phyloP scores from a whole-genome alignment of 371 early-diverging fungal species.

The Mucor velutinosus region DNA sequence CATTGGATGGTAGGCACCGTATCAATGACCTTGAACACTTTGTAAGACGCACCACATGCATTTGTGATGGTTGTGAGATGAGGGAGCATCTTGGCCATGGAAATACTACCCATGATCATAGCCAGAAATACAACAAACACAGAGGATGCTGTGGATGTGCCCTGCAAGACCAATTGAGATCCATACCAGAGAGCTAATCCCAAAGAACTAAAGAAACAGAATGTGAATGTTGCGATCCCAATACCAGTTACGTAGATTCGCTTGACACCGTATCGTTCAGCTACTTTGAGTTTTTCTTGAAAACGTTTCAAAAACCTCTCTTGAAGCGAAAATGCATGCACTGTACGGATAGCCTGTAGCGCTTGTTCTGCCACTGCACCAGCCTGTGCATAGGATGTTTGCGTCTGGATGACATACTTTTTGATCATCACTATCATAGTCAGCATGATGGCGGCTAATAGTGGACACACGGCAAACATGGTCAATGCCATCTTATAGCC shows the following conservation, averaged over 20 bases:
- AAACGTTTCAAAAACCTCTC: slow-evolving; percentile 67
- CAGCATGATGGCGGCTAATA: slow-evolving; percentile 45
- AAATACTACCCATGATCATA: slow-evolving; percentile 63
- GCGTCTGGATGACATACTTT: slow-evolving; percentile 32
- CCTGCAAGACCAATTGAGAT: slow-evolving; percentile 49
- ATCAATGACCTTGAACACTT: slow-evolving; percentile 78
- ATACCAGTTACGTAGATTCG: slow-evolving; percentile 51
- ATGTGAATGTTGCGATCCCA: slow-evolving; percentile 63
- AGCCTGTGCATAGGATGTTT: slow-evolving; percentile 40
- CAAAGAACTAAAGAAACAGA: slow-evolving; percentile 64
- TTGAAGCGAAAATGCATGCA: slow-evolving; percentile 82
- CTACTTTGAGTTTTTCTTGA: slow-evolving; percentile 49
- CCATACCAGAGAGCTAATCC: slow-evolving; percentile 84
- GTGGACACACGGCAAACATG: slow-evolving; percentile 68
- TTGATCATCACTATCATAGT: slow-evolving; percentile 70
- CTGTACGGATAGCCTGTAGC: slow-evolving; percentile 83
- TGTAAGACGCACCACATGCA: slow-evolving; percentile 65
- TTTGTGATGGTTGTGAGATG: slow-evolving; percentile 56
- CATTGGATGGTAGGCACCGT: slow-evolving; percentile 68
- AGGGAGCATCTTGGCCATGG: slow-evolving; percentile 50
- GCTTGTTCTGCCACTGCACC: slow-evolving; percentile 65
- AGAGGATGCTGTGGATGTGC: slow-evolving; percentile 43
- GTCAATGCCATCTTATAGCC: slow-evolving; percentile 83
- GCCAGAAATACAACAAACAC: slow-evolving; percentile 71
- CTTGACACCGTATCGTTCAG: slow-evolving; percentile 54